Evolutionary conservation across 116 monocot species (phyloP).

Genomic region (Dioscorea cayenensis): DNA sequence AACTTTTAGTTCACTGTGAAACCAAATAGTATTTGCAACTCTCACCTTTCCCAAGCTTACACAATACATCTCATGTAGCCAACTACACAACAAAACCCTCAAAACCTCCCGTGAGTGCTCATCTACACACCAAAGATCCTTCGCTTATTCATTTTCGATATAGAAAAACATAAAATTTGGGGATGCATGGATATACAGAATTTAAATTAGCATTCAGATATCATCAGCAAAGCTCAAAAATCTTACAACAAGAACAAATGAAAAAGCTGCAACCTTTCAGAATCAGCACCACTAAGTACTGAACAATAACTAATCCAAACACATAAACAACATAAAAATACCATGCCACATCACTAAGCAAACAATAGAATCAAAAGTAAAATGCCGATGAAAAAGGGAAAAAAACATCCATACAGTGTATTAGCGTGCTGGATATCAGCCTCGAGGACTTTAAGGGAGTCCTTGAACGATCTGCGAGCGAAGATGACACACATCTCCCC

Average conservation of each 20-base stretch:
- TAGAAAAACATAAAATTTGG: background rate
- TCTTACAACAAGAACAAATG: background rate
- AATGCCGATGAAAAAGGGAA: background rate
- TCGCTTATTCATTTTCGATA: background rate
- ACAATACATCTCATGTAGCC: too few relatives aligned
- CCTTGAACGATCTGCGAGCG: constrained; percentile 91
- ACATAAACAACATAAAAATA: background rate
- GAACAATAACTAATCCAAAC: background rate
- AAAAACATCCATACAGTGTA: constrained; percentile 50
- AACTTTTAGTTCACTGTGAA: too few relatives aligned
- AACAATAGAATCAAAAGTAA: background rate
- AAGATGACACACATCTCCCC: constrained; percentile 36
- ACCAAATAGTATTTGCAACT: too few relatives aligned
- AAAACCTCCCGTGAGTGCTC: too few relatives aligned
- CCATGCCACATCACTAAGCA: background rate
- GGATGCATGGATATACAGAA: background rate
- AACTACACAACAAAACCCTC: too few relatives aligned
- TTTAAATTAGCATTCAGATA: background rate
- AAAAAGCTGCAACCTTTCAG: background rate
- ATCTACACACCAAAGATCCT: too few relatives aligned
- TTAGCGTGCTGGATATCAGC: constrained; percentile 98
- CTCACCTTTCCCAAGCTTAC: too few relatives aligned
- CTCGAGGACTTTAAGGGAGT: constrained; percentile 87
- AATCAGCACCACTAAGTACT: background rate
- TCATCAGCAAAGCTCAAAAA: background rate